phyloP scores from a whole-genome alignment of 2,329 filamentous ascomycete genomes.

The Pleomassaria siparia region DNA sequence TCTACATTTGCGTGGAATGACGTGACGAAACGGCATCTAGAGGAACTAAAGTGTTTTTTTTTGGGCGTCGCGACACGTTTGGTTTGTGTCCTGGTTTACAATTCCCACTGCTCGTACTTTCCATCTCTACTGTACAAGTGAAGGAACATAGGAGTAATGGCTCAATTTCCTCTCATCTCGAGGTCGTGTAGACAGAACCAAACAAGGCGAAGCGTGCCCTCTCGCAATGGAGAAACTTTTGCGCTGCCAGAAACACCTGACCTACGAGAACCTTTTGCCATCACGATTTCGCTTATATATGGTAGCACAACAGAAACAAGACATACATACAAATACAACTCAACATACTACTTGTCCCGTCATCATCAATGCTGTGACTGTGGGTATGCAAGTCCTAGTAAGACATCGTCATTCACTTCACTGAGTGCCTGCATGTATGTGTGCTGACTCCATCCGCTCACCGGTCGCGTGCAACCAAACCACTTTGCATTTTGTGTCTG shows the following conservation, averaged over 20 bases:
- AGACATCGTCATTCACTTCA: background rate
- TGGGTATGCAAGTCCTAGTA: background rate
- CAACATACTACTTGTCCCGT: background rate
- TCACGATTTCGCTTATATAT: background rate
- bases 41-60: background rate
- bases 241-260: too few species aligned
- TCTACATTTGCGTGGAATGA: background rate
- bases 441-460: conserved; percentile 13
- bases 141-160: background rate
- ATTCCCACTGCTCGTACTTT: background rate
- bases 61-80: background rate
- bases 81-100: background rate
- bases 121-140: conserved; percentile 1
- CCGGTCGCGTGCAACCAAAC: conserved; percentile 17
- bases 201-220: too few species aligned
- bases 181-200: too few species aligned
- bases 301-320: background rate
- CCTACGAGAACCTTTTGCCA: too few species aligned
- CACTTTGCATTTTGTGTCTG: background rate
- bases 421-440: background rate
- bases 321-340: background rate
- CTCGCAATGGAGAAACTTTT: too few species aligned
- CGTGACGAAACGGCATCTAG: background rate
- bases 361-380: background rate
- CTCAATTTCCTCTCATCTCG: background rate